Base-by-base conservation (phyloP, 768 basidiomycete species). In the Trichaptum fuscoviolaceum region DNA sequence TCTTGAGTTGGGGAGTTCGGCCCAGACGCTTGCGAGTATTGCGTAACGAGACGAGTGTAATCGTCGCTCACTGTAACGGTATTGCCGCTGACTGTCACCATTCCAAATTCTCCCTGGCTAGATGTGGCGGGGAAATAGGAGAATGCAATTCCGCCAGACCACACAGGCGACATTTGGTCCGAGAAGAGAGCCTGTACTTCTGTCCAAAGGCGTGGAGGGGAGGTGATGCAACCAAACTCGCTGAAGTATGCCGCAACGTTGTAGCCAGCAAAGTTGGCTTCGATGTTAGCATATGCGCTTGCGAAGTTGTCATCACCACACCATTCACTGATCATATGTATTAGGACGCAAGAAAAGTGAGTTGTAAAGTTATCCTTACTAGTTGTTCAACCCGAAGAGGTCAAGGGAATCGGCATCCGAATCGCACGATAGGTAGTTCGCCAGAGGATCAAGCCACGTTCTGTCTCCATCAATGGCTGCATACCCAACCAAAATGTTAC, bases 141-240 rank as follows among this genome's bases (percentile, higher is more conserved):
- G 76, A 93, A 94, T 3, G 95, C 94, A 64, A 96, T 70, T 64
- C 92, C 95, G 68, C 95, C 95, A 35, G 92, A 94, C 88, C 91
- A 96, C 63, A 90, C 87, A 65, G 87, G 77, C 23, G 87, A 83
- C 85, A 95, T 92, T 7, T 89, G 76, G 12, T 83, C 74, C 67
- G 89, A 84, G 75, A 92, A 92, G 27, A 96, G 81, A 27, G 89
- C 85, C 61, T 76, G 81, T 17, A 87, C 85, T 74, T 97, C 95
- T 36, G 87, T 88, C 93, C 93, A 97, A 35, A 87, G 78, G 71
- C 91, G 86, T 62, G 92, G 84, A 24, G 78, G 80, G 25, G 73
- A 75, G 8, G 79, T 81, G 73, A 88, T 85, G 75, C 91, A 92
- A 66, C 93, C 92, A 65, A 84, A 96, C 82, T 94, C 93, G 73